Percentiles rank a stretch among this genome's conserved stretches.
These are phyloP conservation scores for Graphilbum fragrans DNA, from an alignment of 2,329 filamentous ascomycete species.

Conservation along the genomic window DNA sequence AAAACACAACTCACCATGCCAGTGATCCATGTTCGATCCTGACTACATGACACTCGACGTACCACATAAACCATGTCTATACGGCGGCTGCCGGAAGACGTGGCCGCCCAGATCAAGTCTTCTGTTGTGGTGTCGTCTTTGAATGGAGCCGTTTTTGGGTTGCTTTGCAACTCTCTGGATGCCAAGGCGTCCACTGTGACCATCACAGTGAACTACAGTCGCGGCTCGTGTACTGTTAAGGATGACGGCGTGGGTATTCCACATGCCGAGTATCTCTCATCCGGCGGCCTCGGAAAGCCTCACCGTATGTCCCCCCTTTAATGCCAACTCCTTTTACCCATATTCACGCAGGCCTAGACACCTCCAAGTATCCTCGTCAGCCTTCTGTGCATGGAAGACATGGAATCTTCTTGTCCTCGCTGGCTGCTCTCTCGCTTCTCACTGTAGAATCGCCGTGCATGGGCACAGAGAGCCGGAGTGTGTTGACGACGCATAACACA, in stretches of 20 bases:
- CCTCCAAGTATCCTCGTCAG: conserved; percentile 53
- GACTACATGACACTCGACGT: neutral
- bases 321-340: neutral
- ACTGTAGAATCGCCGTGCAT: conserved; percentile 62
- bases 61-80: conserved; percentile 42
- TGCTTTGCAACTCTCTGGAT: conserved; percentile 79
- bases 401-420: conserved; percentile 66
- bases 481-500: conserved; percentile 59
- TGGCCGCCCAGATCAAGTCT: conserved; percentile 70
- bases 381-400: conserved; percentile 48
- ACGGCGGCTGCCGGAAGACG: conserved; percentile 55
- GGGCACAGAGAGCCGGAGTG: conserved; percentile 47
- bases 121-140: conserved; percentile 69
- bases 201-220: conserved; percentile 60
- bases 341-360: conserved; percentile 40
- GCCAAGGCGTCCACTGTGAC: conserved; percentile 57
- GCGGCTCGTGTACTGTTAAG: conserved; percentile 67
- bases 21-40: neutral
- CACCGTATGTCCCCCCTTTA: conserved; percentile 45
- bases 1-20: neutral
- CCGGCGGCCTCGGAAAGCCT: conserved; percentile 59
- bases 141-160: conserved; percentile 55
- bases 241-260: conserved; percentile 75
- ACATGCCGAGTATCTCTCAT: conserved; percentile 56
- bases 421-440: conserved; percentile 65